Evolutionary conservation across 2,329 filamentous ascomycete genomes (phyloP), one percentile per base, ranked within the genome.

Genomic region (Cladophialophora immunda): DNA sequence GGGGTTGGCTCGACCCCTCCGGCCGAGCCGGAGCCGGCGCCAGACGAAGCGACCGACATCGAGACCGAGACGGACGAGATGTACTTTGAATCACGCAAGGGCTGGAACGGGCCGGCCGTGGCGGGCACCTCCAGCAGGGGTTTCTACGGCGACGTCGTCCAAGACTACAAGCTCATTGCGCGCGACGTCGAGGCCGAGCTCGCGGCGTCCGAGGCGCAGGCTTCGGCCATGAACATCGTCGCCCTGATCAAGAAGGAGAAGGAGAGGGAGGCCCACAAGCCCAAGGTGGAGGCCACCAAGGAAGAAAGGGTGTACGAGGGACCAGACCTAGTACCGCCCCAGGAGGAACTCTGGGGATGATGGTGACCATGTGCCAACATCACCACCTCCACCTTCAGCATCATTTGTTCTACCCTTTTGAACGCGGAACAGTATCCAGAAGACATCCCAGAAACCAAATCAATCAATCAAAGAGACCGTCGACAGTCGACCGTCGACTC

Each of bases 261-360:
- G 50, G 53, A 61, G 25, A 59, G 30, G 27, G 63, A 65, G 13
- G n/a, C 7, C 8, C 7, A 34, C n/a, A 34, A 62, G 27, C 47
- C 11, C 4, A 34, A 62, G 27, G 19, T 17, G 7, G 56, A 65
- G 30, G n/a, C 1, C 11, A 7, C 29, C 15, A 65, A 29, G 32
- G 32, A 32, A 11, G 36, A 15, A 22, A 61, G 38, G 27, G 30
- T 45, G 52, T 70, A 68, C 36, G 55, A 27, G 15, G 65, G 65
- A 4, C 65, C 65, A 1, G 68, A 66, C n/a, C 27, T 70, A 56
- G 68, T 70, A 3, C 68, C 65, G 6, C 50, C 55, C 15, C 47
- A 68, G 6, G 68, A 70, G 32, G 68, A 70, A 19, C 34, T 70
- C 22, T 70, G 68, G 68, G 68, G 68, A 36, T 70, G 41, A 70